Conservation (phyloP, 768 basidiomycete genomes). For the Lentinula detonsa region DNA sequence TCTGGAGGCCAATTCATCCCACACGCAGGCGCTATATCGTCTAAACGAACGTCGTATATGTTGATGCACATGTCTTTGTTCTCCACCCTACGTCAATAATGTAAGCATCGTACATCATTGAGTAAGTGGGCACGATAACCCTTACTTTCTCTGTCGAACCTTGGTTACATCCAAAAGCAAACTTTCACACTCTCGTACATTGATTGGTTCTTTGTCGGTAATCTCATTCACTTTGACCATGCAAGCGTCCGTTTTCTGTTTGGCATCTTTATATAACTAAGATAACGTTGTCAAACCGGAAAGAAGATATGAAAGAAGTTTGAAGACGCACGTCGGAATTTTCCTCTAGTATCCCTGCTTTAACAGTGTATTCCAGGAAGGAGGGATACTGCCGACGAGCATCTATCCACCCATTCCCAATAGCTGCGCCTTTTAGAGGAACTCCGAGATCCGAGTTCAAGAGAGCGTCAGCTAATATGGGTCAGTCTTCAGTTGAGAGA, state of each 20-base stretch:
- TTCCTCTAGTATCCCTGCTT: constrained; percentile 70
- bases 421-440: constrained; percentile 74
- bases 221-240: constrained; percentile 34
- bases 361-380: constrained; percentile 81
- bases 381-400: constrained; percentile 82
- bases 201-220: constrained; percentile 49
- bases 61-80: constrained; percentile 80
- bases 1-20: constrained; percentile 99
- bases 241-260: constrained; percentile 56
- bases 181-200: constrained; percentile 49
- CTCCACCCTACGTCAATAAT: constrained; percentile 42
- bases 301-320: constrained; percentile 1
- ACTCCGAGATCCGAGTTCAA: constrained; percentile 53
- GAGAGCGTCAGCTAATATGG: constrained; percentile 62
- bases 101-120: background rate
- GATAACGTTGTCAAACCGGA: background rate
- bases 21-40: constrained; percentile 81
- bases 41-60: constrained; percentile 90
- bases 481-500: background rate
- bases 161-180: constrained; percentile 43
- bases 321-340: constrained; percentile 51
- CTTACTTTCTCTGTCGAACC: constrained; percentile 33
- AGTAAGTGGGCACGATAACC: background rate
- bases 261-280: constrained; percentile 58
- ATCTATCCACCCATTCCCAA: constrained; percentile 99